Evolutionary conservation across 2,329 filamentous ascomycete genomes (phyloP).

Genomic region (Scolecobasidium constrictum): DNA sequence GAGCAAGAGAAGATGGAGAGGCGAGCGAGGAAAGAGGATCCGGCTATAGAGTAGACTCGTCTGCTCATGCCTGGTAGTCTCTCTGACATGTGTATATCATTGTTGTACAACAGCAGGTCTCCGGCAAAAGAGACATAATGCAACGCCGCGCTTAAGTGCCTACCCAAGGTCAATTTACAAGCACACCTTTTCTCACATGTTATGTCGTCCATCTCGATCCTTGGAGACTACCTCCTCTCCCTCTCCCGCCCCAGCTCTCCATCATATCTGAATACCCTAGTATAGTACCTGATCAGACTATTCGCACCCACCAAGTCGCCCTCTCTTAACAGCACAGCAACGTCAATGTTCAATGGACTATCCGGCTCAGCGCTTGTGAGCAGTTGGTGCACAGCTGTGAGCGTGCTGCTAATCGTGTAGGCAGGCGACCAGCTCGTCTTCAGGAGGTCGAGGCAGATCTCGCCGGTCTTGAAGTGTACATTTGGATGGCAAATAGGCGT

Average conservation of each 20-base stretch:
- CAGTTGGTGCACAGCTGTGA: slow-evolving; percentile 63
- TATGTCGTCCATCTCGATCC: no score
- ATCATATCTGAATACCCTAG: slow-evolving; percentile 27
- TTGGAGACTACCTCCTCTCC: no score
- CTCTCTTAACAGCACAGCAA: slow-evolving; percentile 57
- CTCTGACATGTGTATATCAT: no score
- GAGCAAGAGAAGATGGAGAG: slow-evolving; percentile 5
- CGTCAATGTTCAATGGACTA: slow-evolving; percentile 68
- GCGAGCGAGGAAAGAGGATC: neutral
- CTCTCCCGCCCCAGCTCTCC: slow-evolving; percentile 1
- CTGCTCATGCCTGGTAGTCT: no score
- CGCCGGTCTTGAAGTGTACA: slow-evolving; percentile 56
- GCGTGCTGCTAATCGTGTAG: slow-evolving; percentile 66
- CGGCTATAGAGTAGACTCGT: slow-evolving; percentile 2
- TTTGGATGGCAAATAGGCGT: slow-evolving; percentile 84
- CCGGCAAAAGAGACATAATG: no score
- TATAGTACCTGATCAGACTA: slow-evolving; percentile 62
- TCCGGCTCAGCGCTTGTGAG: slow-evolving; percentile 59
- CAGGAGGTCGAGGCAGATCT: slow-evolving; percentile 89
- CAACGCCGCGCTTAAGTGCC: no score
- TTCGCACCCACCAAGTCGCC: slow-evolving; percentile 60
- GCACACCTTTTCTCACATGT: no score
- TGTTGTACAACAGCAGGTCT: no score
- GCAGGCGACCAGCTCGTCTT: slow-evolving; percentile 69
- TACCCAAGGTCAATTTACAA: no score